A percentile compares a stretch with the other conserved stretches of the same genome.
These are phyloP conservation scores for Omphalotus olearius DNA, from an alignment of 1,284 basidiomycete species.

Conservation along the genomic window DNA sequence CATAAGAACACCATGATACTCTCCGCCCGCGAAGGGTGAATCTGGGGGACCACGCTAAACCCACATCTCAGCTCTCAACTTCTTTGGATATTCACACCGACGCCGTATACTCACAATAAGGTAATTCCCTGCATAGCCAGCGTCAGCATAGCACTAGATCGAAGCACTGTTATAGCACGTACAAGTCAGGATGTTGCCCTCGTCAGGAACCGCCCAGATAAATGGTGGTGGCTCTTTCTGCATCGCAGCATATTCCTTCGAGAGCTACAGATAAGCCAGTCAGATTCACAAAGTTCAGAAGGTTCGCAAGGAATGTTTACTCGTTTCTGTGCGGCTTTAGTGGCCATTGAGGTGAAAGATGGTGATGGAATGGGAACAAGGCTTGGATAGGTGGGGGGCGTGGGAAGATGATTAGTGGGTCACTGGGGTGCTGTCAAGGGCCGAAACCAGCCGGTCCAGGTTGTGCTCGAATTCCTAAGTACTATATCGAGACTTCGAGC, in stretches of 20 bases:
- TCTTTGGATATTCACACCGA: neutral
- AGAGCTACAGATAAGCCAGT: constrained; percentile 46
- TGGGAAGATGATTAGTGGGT: neutral
- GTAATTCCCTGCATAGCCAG: constrained; percentile 70
- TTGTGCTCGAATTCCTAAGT: no score
- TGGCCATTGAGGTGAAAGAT: constrained; percentile 52
- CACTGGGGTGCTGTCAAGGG: no score
- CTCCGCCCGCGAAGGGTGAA: constrained; percentile 88
- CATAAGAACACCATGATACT: constrained; percentile 86
- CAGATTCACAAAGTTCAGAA: neutral
- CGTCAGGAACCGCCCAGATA: constrained; percentile 90
- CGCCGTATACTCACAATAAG: constrained; percentile 59
- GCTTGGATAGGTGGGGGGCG: neutral
- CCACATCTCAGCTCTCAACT: constrained; percentile 5
- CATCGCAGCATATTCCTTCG: constrained; percentile 91
- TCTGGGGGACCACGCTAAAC: constrained; percentile 86
- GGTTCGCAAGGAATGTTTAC: constrained; percentile 38
- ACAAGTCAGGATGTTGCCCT: constrained; percentile 93
- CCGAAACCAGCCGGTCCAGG: no score
- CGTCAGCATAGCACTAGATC: constrained; percentile 4
- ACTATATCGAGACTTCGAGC: no score
- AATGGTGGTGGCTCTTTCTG: constrained; percentile 92
- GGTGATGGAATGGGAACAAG: constrained; percentile 5
- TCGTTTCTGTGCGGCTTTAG: constrained; percentile 80
- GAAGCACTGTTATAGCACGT: constrained; percentile 27